Evolutionary conservation across 306 rosid genomes (phyloP).

Genomic region (Vigna hirtella): DNA sequence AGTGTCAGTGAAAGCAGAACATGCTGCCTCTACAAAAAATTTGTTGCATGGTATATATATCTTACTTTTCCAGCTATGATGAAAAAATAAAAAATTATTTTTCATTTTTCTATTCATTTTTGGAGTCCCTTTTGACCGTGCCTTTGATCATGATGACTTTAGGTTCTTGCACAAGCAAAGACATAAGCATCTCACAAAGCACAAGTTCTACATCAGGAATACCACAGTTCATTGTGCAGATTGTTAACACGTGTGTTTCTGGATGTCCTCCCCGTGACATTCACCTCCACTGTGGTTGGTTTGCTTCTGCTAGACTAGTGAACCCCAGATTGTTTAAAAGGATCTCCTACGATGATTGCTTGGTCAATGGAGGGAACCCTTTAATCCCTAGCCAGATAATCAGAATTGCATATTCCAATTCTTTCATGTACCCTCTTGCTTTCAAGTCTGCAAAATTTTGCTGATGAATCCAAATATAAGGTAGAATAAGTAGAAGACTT

Average conservation of each 20-base stretch:
- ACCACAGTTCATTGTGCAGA: slow-evolving; percentile 66
- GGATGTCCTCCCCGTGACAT: slow-evolving; percentile 65
- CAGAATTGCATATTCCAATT: slow-evolving; percentile 69
- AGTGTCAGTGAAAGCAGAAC: slow-evolving; percentile 40
- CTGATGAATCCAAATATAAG: slow-evolving; percentile 47
- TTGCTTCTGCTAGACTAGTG: slow-evolving; percentile 69
- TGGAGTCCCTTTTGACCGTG: neutral
- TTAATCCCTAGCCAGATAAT: slow-evolving; percentile 53
- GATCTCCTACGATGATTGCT: slow-evolving; percentile 67
- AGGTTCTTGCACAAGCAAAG: slow-evolving; percentile 64
- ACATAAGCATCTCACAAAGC: slow-evolving; percentile 73
- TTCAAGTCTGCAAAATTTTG: slow-evolving; percentile 70
- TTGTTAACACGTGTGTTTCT: slow-evolving; percentile 69
- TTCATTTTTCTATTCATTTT: neutral
- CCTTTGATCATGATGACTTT: slow-evolving; percentile 22
- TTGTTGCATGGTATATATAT: slow-evolving; percentile 51
- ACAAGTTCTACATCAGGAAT: slow-evolving; percentile 61
- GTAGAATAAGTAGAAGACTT: slow-evolving; percentile 27
- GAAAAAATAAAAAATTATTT: neutral
- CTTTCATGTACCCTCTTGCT: slow-evolving; percentile 67
- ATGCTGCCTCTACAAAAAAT: slow-evolving; percentile 46
- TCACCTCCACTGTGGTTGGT: slow-evolving; percentile 80
- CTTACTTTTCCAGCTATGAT: neutral
- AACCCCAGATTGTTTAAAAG: slow-evolving; percentile 68
- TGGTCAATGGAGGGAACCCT: slow-evolving; percentile 69